These are phyloP conservation scores for Chamaecyparis obtusa DNA, from an alignment of 75 land plant species.

Conservation along the genomic window DNA sequence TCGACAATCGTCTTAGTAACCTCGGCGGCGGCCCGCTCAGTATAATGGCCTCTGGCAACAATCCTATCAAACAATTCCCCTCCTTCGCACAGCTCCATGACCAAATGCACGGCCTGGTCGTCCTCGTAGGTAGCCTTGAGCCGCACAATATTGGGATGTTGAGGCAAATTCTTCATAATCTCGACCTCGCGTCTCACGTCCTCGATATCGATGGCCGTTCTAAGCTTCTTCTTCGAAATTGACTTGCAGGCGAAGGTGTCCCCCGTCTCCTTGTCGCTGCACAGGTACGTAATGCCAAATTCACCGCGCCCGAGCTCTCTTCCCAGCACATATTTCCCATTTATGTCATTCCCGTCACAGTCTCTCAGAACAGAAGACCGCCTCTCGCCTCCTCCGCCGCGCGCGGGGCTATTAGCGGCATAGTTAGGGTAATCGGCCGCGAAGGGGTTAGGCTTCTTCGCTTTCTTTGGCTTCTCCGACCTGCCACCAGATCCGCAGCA, in stretches of 20 bases:
- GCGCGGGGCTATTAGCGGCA: background rate
- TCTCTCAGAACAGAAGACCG: slow-evolving; percentile 34
- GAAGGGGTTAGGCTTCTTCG: slow-evolving; percentile 53
- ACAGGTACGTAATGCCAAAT: slow-evolving; percentile 78
- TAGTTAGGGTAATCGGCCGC: slow-evolving; percentile 26
- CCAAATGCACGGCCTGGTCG: slow-evolving; percentile 72
- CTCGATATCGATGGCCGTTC: slow-evolving; percentile 70
- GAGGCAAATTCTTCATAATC: slow-evolving; percentile 79
- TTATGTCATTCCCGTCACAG: slow-evolving; percentile 37
- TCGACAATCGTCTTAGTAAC: slow-evolving; percentile 74
- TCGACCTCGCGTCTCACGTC: slow-evolving; percentile 84
- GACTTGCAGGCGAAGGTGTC: slow-evolving; percentile 78
- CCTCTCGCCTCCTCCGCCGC: background rate
- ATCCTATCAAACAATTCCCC: slow-evolving; percentile 83
- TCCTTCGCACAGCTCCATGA: slow-evolving; percentile 90
- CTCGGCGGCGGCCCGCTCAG: slow-evolving; percentile 76
- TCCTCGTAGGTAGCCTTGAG: slow-evolving; percentile 77
- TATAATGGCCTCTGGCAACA: slow-evolving; percentile 72
- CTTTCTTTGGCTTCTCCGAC: slow-evolving; percentile 21
- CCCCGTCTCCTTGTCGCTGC: slow-evolving; percentile 40
- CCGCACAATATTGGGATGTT: slow-evolving; percentile 71
- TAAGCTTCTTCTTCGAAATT: slow-evolving; percentile 78
- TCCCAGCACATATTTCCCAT: slow-evolving; percentile 41
- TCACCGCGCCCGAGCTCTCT: slow-evolving; percentile 75
- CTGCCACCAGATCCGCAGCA: slow-evolving; percentile 49